Percentiles rank a stretch among this genome's conserved stretches.
Evolutionary conservation across 306 rosid species (phyloP).

Genomic region (Cyamopsis tetragonoloba): DNA sequence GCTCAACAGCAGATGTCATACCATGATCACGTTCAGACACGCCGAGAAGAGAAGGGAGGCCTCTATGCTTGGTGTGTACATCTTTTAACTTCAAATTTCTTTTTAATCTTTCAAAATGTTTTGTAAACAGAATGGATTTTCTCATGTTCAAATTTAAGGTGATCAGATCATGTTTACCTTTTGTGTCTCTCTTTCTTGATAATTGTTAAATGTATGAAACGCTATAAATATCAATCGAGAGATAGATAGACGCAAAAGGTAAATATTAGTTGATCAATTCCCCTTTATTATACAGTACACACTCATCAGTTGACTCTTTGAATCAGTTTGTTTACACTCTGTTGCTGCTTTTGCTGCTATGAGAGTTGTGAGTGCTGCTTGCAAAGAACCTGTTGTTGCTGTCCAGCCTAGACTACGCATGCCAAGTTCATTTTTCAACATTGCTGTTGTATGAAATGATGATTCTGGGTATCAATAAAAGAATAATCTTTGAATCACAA

Average conservation of each 20-base stretch:
- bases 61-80: constrained; percentile 47
- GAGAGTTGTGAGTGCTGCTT: constrained; percentile 47
- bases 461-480: constrained; percentile 2
- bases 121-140: too few relatives aligned
- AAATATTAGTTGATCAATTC: too few relatives aligned
- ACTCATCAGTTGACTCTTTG: neutral
- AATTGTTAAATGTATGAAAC: too few relatives aligned
- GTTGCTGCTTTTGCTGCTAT: constrained; percentile 64
- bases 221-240: too few relatives aligned
- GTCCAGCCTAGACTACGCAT: constrained; percentile 33
- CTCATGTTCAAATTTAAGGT: too few relatives aligned
- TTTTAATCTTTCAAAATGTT: too few relatives aligned
- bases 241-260: too few relatives aligned
- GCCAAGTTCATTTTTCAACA: neutral
- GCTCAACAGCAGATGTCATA: constrained; percentile 39
- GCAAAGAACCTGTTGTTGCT: constrained; percentile 53
- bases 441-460: neutral
- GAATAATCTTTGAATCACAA: constrained; percentile 14
- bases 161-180: too few relatives aligned
- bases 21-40: constrained; percentile 39
- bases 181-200: too few relatives aligned
- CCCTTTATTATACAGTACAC: neutral
- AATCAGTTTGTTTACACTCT: constrained; percentile 47
- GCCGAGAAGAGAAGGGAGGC: constrained; percentile 46
- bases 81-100: neutral